phyloP scores from a whole-genome alignment of 2,329 filamentous ascomycete genomes.

The Graphiopsis chlorocephala region DNA sequence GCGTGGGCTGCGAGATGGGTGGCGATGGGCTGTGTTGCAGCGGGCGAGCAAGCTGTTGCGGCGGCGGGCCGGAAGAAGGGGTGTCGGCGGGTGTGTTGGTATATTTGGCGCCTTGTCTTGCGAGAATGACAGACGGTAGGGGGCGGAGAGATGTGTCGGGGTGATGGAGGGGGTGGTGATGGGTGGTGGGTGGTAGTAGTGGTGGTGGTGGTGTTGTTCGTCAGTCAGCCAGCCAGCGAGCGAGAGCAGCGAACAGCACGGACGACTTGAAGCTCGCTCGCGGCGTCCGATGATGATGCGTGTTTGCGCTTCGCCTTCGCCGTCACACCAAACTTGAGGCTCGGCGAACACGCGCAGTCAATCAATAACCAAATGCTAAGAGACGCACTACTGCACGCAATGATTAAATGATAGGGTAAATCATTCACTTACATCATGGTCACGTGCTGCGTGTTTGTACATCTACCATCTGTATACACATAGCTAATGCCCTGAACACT shows the following conservation, averaged over 20 bases:
- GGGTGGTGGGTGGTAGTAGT: not conserved
- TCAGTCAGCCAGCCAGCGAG: slow-evolving; percentile 3
- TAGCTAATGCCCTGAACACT: not conserved
- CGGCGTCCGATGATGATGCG: slow-evolving; percentile 4
- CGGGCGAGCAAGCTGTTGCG: slow-evolving; percentile 11
- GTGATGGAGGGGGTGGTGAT: slow-evolving; percentile 1
- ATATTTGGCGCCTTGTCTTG: not conserved
- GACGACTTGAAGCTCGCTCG: slow-evolving; percentile 9
- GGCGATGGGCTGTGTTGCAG: slow-evolving; percentile 18
- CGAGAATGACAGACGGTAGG: slow-evolving; percentile 4
- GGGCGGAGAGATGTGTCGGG: slow-evolving; percentile 2
- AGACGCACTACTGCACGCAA: not conserved
- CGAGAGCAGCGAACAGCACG: not conserved
- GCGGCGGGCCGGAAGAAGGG: slow-evolving; percentile 12
- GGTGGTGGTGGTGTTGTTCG: not conserved
- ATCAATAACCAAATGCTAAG: not conserved
- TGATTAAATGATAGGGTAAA: no score
- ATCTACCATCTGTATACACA: not conserved
- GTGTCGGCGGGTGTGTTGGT: slow-evolving; percentile 8
- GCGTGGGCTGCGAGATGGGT: slow-evolving; percentile 10
- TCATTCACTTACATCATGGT: not conserved
- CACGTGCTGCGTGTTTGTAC: not conserved
- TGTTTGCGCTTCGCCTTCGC: not conserved
- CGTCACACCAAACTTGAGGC: not conserved
- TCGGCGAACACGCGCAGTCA: not conserved